phyloP scores from a whole-genome alignment of 192 early-diverging fungal species.

The Backusella macrospora region DNA sequence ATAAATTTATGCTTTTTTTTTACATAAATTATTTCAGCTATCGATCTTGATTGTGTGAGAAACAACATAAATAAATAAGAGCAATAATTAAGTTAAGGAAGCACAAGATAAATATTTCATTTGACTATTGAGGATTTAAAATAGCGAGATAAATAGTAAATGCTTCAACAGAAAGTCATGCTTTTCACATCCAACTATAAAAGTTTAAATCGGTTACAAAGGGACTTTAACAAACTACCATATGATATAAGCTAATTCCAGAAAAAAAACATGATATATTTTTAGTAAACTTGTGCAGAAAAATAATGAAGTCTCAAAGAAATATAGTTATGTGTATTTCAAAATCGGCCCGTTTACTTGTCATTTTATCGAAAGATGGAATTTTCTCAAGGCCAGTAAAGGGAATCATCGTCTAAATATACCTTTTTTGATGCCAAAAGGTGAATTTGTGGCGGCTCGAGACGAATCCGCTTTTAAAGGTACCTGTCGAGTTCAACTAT shows the following conservation, averaged over 20 bases:
- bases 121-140: not conserved
- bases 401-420: slow-evolving; percentile 57
- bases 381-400: slow-evolving; percentile 77
- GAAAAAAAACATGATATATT: too few species aligned
- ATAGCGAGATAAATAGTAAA: not conserved
- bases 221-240: not conserved
- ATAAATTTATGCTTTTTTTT: not conserved
- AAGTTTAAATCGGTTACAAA: not conserved
- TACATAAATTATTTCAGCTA: not conserved
- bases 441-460: slow-evolving; percentile 63
- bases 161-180: not conserved
- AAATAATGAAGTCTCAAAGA: not conserved
- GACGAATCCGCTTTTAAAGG: slow-evolving; percentile 59
- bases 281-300: slow-evolving; percentile 8
- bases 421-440: slow-evolving; percentile 72
- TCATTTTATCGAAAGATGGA: slow-evolving; percentile 89
- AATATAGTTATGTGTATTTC: not conserved
- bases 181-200: not conserved
- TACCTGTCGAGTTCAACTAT: slow-evolving; percentile 62
- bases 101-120: slow-evolving; percentile 9
- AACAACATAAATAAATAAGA: too few species aligned
- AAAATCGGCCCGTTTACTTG: slow-evolving; percentile 62
- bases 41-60: slow-evolving; percentile 7
- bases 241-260: not conserved
- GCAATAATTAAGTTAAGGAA: slow-evolving; percentile 6